A percentile compares a stretch with the other conserved stretches of the same genome.
These are phyloP conservation scores for Amylocystis lapponica DNA, from an alignment of 768 basidiomycete species.

Conservation along the genomic window DNA sequence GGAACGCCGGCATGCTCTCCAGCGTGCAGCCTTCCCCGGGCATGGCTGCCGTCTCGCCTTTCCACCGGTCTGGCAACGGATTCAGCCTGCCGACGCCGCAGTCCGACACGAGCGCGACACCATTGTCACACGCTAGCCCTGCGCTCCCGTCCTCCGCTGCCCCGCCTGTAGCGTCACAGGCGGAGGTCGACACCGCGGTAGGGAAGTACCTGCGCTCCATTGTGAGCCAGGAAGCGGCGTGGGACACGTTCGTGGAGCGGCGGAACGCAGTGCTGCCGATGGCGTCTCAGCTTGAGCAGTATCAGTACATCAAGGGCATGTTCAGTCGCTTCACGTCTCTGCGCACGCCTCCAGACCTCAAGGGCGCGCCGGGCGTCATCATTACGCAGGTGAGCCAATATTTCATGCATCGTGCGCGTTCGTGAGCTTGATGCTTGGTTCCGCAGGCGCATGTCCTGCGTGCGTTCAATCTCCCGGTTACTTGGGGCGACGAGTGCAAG, in stretches of 20 bases:
- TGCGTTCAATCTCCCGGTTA: conserved; percentile 40
- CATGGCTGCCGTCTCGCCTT: too few relatives aligned
- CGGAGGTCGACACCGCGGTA: conserved; percentile 31
- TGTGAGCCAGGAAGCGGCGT: conserved; percentile 40
- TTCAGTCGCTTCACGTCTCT: conserved; percentile 40
- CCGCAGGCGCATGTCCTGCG: conserved; percentile 46
- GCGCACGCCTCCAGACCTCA: conserved; percentile 36
- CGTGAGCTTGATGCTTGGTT: background rate
- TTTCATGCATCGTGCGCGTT: conserved; percentile 2
- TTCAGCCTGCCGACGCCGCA: conserved; percentile 1
- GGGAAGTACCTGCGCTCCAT: conserved; percentile 36
- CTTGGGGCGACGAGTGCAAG: conserved; percentile 41
- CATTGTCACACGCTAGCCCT: background rate
- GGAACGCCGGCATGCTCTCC: too few relatives aligned
- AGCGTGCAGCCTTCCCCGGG: too few relatives aligned
- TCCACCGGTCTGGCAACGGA: too few relatives aligned
- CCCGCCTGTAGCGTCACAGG: too few relatives aligned
- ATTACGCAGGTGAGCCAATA: conserved; percentile 44
- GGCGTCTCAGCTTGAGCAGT: conserved; percentile 33
- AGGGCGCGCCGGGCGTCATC: conserved; percentile 25
- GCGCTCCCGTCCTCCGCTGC: too few relatives aligned
- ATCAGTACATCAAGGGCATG: conserved; percentile 45
- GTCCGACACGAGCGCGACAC: background rate
- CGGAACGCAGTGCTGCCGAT: conserved; percentile 24
- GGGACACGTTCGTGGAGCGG: conserved; percentile 41